phyloP scores from a whole-genome alignment of 768 basidiomycete genomes.

The Grammothele lineata region DNA sequence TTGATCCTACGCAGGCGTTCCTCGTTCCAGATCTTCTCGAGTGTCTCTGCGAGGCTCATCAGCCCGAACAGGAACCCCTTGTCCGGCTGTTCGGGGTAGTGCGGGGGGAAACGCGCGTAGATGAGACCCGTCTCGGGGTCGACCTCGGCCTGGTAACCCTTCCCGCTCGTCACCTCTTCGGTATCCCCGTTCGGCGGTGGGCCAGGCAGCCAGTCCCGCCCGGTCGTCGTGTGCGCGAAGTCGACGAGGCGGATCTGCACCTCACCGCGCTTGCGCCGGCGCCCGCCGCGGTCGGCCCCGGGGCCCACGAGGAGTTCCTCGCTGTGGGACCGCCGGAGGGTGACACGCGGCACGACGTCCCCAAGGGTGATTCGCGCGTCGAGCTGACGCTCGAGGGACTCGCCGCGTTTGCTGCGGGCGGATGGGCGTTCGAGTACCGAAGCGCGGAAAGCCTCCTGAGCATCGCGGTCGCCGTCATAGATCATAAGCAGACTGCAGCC shows the following conservation, averaged over 20 bases:
- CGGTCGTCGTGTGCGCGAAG: conserved; percentile 98
- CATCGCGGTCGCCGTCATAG: conserved; percentile 92
- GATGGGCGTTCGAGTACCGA: conserved; percentile 64
- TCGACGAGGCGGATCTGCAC: conserved; percentile 96
- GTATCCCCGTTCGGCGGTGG: conserved; percentile 40
- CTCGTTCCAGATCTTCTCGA: conserved; percentile 85
- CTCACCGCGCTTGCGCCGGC: conserved; percentile 81
- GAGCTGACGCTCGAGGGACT: conserved; percentile 62
- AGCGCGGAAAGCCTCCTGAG: conserved; percentile 70
- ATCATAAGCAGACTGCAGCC: conserved; percentile 95
- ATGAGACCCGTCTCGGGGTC: conserved; percentile 81
- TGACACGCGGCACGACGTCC: conserved; percentile 33
- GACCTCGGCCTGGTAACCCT: conserved; percentile 78
- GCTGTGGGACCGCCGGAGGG: conserved; percentile 70
- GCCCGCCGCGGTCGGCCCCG: conserved; percentile 54
- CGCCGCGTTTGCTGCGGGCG: conserved; percentile 65
- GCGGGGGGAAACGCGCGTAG: conserved; percentile 92
- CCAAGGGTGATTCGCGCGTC: conserved; percentile 23
- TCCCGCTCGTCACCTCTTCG: conserved; percentile 48
- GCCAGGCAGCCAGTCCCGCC: conserved; percentile 79
- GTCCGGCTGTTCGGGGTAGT: conserved; percentile 85
- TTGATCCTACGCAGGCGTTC: conserved; percentile 73
- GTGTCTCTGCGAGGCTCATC: conserved; percentile 68
- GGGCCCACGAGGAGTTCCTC: conserved; percentile 75
- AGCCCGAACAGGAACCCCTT: conserved; percentile 92